A percentile compares a stretch with the other conserved stretches of the same genome.
These are phyloP conservation scores for Forsythia viridissima DNA, from an alignment of 257 asterid species.

Conservation along the genomic window DNA sequence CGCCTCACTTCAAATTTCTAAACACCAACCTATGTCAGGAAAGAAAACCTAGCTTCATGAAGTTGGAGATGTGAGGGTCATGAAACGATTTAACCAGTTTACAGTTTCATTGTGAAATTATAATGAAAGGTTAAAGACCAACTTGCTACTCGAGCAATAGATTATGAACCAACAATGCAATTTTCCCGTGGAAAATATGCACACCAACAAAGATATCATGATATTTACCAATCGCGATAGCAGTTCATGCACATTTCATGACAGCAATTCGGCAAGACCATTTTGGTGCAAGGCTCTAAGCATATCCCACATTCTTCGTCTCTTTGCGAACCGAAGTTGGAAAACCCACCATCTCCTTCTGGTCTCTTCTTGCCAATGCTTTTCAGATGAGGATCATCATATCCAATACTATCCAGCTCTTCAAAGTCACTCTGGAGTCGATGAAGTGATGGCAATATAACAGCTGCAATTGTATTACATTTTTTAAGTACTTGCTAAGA, in stretches of 20 bases:
- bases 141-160: not conserved
- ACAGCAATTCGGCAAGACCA: slow-evolving; percentile 87
- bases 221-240: slow-evolving; percentile 47
- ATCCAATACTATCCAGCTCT: slow-evolving; percentile 35
- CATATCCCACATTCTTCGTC: slow-evolving; percentile 74
- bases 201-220: not conserved
- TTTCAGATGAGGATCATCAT: slow-evolving; percentile 31
- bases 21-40: not conserved
- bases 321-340: slow-evolving; percentile 47
- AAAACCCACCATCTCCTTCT: slow-evolving; percentile 29
- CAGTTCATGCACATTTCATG: slow-evolving; percentile 66
- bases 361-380: slow-evolving; percentile 45
- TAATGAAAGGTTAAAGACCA: not conserved
- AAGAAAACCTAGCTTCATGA: not conserved
- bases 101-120: too few relatives aligned
- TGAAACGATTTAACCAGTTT: too few relatives aligned
- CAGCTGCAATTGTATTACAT: slow-evolving; percentile 48
- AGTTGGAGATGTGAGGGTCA: not conserved
- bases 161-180: not conserved
- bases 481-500: slow-evolving; percentile 12
- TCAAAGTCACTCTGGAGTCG: slow-evolving; percentile 67
- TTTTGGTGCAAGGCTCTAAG: slow-evolving; percentile 81
- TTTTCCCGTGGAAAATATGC: not conserved
- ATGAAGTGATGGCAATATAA: slow-evolving; percentile 82
- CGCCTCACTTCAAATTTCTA: not conserved